Conservation (phyloP, 108 stramenopile genomes). For the Nannochloropsis gaditana region DNA sequence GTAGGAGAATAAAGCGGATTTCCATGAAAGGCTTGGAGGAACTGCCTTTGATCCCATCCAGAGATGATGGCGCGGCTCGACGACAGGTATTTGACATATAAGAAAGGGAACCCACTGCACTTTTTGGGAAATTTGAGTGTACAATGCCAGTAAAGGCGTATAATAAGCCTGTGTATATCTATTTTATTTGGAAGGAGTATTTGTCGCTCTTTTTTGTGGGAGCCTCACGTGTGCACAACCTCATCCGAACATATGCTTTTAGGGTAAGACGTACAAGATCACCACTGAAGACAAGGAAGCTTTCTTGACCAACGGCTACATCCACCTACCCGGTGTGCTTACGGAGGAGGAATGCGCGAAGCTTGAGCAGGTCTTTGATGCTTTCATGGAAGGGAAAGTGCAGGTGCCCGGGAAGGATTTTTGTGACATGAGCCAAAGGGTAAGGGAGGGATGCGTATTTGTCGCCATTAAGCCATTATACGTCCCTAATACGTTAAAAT, state of each 20-base stretch:
- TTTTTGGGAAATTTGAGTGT: no score
- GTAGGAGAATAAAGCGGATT: no score
- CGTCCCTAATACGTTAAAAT: neutral
- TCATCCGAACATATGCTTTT: no score
- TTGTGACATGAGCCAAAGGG: slow-evolving; percentile 59
- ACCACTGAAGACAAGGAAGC: slow-evolving; percentile 58
- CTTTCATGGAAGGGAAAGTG: slow-evolving; percentile 56
- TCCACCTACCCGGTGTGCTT: slow-evolving; percentile 56
- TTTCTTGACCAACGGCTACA: slow-evolving; percentile 57
- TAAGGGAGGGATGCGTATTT: neutral
- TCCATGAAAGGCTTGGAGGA: neutral
- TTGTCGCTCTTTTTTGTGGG: no score
- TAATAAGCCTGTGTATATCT: no score
- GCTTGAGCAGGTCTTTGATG: slow-evolving; percentile 54
- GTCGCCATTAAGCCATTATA: neutral
- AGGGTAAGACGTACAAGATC: slow-evolving; percentile 37
- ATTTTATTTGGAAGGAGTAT: no score
- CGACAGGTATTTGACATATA: neutral
- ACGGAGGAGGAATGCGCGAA: slow-evolving; percentile 59
- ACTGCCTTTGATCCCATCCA: neutral
- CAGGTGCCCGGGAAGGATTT: slow-evolving; percentile 62
- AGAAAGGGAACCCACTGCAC: no score
- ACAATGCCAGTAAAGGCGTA: no score
- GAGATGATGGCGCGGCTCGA: neutral
- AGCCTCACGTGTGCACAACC: no score